A percentile compares a stretch with the other conserved stretches of the same genome.
Conservation (phyloP, 179 eudicot genomes). For the Beta lomatogona region DNA sequence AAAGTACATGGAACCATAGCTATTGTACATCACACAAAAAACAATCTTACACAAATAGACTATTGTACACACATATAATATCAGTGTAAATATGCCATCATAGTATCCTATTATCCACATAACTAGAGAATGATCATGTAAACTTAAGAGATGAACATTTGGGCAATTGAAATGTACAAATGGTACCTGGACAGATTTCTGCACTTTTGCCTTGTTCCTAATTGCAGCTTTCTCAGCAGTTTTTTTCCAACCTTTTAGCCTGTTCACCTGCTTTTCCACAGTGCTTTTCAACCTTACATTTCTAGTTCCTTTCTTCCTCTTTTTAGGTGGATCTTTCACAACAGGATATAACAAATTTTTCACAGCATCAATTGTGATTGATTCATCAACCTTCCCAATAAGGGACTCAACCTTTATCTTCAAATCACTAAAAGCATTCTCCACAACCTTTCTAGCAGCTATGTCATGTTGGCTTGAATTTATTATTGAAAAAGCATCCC, state of each 20-base stretch:
- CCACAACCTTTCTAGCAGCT: too few species aligned
- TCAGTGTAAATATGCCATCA: too few species aligned
- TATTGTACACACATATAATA: too few species aligned
- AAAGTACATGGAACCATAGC: too few species aligned
- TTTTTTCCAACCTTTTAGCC: background rate
- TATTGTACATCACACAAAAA: too few species aligned
- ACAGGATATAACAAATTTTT: background rate
- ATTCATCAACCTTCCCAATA: background rate
- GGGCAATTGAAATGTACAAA: too few species aligned
- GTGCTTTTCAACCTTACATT: background rate
- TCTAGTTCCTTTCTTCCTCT: background rate
- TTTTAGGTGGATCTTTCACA: background rate
- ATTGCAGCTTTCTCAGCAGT: background rate
- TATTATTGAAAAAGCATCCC: background rate
- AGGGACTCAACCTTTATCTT: background rate
- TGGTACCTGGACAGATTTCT: background rate
- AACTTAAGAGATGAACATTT: too few species aligned
- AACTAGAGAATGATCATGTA: too few species aligned
- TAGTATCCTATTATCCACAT: too few species aligned
- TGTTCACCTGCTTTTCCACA: background rate
- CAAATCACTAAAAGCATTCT: background rate
- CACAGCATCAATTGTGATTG: background rate
- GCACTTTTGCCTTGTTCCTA: background rate
- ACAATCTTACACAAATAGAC: too few species aligned
- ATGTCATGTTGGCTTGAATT: background rate